Evolutionary conservation across 495 filamentous ascomycete genomes (phyloP), one percentile per base, ranked within the genome.

Genomic region (Penicillium lividum): DNA sequence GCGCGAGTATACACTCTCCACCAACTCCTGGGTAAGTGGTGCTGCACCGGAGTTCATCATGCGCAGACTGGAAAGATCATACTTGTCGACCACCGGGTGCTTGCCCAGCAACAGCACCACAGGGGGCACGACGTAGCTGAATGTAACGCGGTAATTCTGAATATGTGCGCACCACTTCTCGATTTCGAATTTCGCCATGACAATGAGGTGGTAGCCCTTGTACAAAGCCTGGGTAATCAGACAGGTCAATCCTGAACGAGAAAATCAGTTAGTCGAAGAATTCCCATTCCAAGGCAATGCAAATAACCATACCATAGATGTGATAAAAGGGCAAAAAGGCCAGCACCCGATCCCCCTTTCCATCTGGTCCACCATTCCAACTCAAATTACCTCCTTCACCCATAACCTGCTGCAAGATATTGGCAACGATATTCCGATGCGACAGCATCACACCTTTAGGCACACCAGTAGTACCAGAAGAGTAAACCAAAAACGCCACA

Each of bases 251-350:
- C 89, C 90, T 97, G 91, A 38, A 36, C 13, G 4, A 87, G 82
- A n/a, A 90, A 66, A 59, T 93, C 82, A 30, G 83, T 86, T 29
- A 92, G 61, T 30, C 88, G 9, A 36, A 36, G 33, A 22, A 65
- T 44, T 70, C 79, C 58, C 87, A 86, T 5, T 36, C 16, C 16
- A 27, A 16, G 11, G 10, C 16, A 45, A 25, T 18, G 7, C 29
- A 33, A 16, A 5, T 4, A 27, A 28, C 46, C 77, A 34, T 68
- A 82, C 89, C 90, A 64, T 97, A 98, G 58, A 97, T 94, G 72
- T 98, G 93, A 74, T 92, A 97, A 68, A 98, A 97, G 0, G 94
- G 94, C 42, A 97, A 74, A 57, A 97, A 88, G 2, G 88, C 91
- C 42, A 97, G 65, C 18, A 94, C 69, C 18, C 78, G 83, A 65